Conservation (phyloP, 495 filamentous ascomycete species). For the Antarctomyces pellizariae region DNA sequence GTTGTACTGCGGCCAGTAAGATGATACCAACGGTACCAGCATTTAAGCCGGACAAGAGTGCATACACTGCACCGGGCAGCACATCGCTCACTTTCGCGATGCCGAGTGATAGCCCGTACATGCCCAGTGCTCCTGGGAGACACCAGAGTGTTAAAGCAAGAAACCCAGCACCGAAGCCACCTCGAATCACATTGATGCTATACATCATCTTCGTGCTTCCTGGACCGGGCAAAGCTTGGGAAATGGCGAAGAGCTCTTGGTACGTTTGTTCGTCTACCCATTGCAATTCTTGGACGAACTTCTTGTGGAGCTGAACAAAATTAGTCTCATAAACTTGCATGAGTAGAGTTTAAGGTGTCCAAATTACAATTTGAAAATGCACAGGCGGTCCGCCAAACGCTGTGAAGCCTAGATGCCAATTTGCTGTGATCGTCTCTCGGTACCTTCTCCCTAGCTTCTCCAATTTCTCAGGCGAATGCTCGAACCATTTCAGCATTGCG, state of each 20-base stretch:
- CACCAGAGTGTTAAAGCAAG: constrained; percentile 28
- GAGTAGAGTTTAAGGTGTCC: background rate
- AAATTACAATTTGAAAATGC: constrained; percentile 35
- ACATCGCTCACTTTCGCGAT: constrained; percentile 33
- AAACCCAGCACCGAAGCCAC: constrained; percentile 36
- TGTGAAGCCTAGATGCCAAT: constrained; percentile 45
- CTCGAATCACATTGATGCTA: constrained; percentile 43
- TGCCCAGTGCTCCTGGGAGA: constrained; percentile 53
- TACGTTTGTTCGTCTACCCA: constrained; percentile 73
- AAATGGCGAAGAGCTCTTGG: constrained; percentile 64
- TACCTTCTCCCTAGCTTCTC: no score
- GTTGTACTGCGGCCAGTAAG: constrained; percentile 50
- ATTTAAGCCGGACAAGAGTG: constrained; percentile 57
- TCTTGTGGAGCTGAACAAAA: constrained; percentile 24
- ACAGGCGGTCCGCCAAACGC: constrained; percentile 50
- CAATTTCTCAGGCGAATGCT: no score
- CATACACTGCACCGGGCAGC: constrained; percentile 45
- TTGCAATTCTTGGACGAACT: constrained; percentile 37
- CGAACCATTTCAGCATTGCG: no score
- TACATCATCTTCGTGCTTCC: constrained; percentile 64
- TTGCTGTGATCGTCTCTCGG: no score
- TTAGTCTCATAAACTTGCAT: background rate
- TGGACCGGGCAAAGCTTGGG: constrained; percentile 53
- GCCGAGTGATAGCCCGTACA: constrained; percentile 49
- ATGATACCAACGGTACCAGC: constrained; percentile 60